Percentiles rank a stretch among this genome's conserved stretches.
phyloP scores from a whole-genome alignment of 2,329 filamentous ascomycete genomes.

The Talaromyces verruculosus region DNA sequence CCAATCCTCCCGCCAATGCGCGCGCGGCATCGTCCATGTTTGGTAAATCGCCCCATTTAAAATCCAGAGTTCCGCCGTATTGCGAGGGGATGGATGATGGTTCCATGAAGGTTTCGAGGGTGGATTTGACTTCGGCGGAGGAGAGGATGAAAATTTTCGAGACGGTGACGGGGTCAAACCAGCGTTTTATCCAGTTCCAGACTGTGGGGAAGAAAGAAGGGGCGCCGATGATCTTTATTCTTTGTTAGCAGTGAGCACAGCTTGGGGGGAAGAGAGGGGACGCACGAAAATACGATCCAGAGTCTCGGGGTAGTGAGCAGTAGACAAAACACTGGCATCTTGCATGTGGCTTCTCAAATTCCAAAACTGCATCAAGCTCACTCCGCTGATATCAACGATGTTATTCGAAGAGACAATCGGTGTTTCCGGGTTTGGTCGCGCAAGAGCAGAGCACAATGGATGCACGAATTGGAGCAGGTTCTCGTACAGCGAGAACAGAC shows the following conservation, averaged over 20 bases:
- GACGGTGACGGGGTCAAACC: slow-evolving; percentile 91
- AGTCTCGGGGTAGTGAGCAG: slow-evolving; percentile 92
- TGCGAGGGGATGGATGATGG: slow-evolving; percentile 78
- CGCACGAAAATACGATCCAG: slow-evolving; percentile 72
- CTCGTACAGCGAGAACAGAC: slow-evolving; percentile 90
- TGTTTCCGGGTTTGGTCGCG: slow-evolving; percentile 72
- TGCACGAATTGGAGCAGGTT: slow-evolving; percentile 84
- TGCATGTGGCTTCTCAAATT: slow-evolving; percentile 93
- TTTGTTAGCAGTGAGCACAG: slow-evolving; percentile 5
- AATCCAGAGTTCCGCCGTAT: slow-evolving; percentile 86
- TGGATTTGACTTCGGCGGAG: slow-evolving; percentile 69
- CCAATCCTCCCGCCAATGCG: slow-evolving; percentile 34
- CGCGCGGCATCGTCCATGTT: slow-evolving; percentile 60
- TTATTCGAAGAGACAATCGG: slow-evolving; percentile 91
- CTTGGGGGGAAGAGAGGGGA: not conserved
- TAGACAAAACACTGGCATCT: slow-evolving; percentile 81
- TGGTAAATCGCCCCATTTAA: slow-evolving; percentile 72
- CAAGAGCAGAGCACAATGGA: slow-evolving; percentile 77
- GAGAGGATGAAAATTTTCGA: slow-evolving; percentile 94
- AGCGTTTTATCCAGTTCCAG: slow-evolving; percentile 89
- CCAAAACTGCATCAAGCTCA: slow-evolving; percentile 93
- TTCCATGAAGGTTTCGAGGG: slow-evolving; percentile 79
- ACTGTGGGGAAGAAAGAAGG: slow-evolving; percentile 89
- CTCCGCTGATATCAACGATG: slow-evolving; percentile 87
- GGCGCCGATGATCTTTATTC: slow-evolving; percentile 72